Evolutionary conservation across 2,329 filamentous ascomycete genomes (phyloP).

Genomic region (Orbilia quercus): DNA sequence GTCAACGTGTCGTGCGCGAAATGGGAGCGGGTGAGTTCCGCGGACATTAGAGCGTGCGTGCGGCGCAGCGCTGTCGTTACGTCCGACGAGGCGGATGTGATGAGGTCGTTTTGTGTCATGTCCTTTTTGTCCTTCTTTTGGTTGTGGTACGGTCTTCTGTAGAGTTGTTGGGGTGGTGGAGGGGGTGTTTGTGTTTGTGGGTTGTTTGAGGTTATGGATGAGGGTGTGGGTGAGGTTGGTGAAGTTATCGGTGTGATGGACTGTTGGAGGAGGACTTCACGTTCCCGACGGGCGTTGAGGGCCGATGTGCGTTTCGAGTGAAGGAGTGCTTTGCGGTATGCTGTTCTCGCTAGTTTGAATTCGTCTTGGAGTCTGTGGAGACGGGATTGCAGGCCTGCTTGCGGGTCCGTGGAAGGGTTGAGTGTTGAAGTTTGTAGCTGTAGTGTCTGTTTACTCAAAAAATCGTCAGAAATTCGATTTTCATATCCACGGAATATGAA

Average conservation of each 20-base stretch:
- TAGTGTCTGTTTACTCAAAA: conserved; percentile 63
- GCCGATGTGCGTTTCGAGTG: conserved; percentile 41
- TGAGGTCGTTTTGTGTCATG: conserved; percentile 76
- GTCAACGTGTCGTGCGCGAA: conserved; percentile 90
- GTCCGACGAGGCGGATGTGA: conserved; percentile 79
- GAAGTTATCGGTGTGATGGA: background rate
- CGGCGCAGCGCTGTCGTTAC: conserved; percentile 85
- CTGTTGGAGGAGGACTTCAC: conserved; percentile 54
- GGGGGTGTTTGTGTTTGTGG: conserved; percentile 20
- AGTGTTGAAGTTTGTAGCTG: conserved; percentile 70
- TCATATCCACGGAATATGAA: background rate
- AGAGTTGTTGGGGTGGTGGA: conserved; percentile 16
- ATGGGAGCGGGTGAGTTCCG: conserved; percentile 84
- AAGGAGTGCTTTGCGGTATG: conserved; percentile 48
- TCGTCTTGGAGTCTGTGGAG: conserved; percentile 76
- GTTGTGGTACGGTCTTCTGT: conserved; percentile 63
- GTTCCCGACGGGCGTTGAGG: conserved; percentile 40
- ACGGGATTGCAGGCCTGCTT: conserved; percentile 73
- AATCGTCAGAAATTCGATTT: background rate
- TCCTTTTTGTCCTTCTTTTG: conserved; percentile 47
- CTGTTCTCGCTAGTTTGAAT: conserved; percentile 67
- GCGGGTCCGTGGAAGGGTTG: conserved; percentile 63
- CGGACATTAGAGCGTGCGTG: conserved; percentile 86
- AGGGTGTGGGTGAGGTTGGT: background rate
- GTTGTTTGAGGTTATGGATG: background rate